phyloP scores from a whole-genome alignment of 2,329 filamentous ascomycete genomes.

The Fusarium sp. region DNA sequence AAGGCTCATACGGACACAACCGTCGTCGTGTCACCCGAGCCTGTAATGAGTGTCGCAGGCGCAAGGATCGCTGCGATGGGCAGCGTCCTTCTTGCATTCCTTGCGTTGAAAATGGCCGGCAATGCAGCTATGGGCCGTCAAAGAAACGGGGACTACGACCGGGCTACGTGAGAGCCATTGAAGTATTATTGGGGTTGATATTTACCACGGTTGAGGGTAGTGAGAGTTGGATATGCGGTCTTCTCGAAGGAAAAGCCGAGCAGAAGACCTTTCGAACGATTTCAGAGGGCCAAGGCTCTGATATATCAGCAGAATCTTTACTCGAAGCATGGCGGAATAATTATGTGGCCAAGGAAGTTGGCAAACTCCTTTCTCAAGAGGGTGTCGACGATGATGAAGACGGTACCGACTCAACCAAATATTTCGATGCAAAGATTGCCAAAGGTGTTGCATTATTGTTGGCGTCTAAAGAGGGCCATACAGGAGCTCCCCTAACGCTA shows the following conservation, averaged over 20 bases:
- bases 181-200: background rate
- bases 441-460: background rate
- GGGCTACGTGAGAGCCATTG: conserved; percentile 11
- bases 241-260: background rate
- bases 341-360: background rate
- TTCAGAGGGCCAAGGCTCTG: rapidly evolving
- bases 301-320: background rate
- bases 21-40: conserved; percentile 10
- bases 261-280: rapidly evolving
- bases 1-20: background rate
- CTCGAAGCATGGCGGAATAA: conserved; percentile 15
- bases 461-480: background rate
- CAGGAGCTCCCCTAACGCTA: background rate
- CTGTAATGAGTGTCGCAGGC: conserved; percentile 9
- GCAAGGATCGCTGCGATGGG: conserved; percentile 1
- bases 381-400: background rate
- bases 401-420: background rate
- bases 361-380: background rate
- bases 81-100: background rate
- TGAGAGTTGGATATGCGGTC: background rate
- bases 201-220: background rate
- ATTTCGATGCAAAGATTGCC: conserved; percentile 1
- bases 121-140: conserved; percentile 11
- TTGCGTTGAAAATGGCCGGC: background rate
- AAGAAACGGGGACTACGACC: conserved; percentile 3